phyloP scores from a whole-genome alignment of 2,329 filamentous ascomycete species.

The Didymella arachidicola region DNA sequence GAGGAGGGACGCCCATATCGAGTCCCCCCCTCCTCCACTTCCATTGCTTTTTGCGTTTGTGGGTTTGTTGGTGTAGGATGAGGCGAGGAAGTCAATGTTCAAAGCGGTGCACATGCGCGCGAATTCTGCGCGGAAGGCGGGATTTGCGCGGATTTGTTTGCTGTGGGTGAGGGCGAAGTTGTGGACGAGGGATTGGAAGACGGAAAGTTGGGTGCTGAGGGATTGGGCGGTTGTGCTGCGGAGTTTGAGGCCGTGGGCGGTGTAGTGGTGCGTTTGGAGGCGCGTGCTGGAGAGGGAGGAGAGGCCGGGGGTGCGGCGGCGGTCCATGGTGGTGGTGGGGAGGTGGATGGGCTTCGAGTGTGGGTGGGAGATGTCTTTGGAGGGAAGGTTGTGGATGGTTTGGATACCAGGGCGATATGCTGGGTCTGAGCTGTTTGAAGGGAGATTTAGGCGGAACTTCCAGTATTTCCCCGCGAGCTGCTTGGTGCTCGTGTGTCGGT shows the following conservation, averaged over 20 bases:
- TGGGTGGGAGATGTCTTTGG: no score
- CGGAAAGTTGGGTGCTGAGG: constrained; percentile 89
- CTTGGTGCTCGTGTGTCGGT: no score
- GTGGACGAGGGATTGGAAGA: constrained; percentile 94
- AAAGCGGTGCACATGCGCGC: constrained; percentile 98
- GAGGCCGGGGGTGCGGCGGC: constrained; percentile 84
- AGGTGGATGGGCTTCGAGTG: neutral
- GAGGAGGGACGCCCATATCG: constrained; percentile 91
- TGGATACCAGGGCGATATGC: no score
- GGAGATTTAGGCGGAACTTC: no score
- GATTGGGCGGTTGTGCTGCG: constrained; percentile 83
- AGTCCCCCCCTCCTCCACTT: constrained; percentile 53
- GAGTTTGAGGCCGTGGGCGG: constrained; percentile 86
- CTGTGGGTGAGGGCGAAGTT: constrained; percentile 95
- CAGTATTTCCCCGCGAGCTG: no score
- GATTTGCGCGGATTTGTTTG: constrained; percentile 94
- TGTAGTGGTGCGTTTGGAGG: constrained; percentile 87
- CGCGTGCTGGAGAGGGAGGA: constrained; percentile 67
- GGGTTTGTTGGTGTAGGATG: constrained; percentile 42
- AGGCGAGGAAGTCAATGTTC: constrained; percentile 89
- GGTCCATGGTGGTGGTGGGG: constrained; percentile 47
- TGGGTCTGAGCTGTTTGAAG: no score
- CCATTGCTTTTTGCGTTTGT: constrained; percentile 50
- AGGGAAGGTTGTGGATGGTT: no score
- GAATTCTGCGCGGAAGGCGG: constrained; percentile 94